These are phyloP conservation scores for Irpex sp. DNA, from an alignment of 1,284 basidiomycete species.

Conservation along the genomic window DNA sequence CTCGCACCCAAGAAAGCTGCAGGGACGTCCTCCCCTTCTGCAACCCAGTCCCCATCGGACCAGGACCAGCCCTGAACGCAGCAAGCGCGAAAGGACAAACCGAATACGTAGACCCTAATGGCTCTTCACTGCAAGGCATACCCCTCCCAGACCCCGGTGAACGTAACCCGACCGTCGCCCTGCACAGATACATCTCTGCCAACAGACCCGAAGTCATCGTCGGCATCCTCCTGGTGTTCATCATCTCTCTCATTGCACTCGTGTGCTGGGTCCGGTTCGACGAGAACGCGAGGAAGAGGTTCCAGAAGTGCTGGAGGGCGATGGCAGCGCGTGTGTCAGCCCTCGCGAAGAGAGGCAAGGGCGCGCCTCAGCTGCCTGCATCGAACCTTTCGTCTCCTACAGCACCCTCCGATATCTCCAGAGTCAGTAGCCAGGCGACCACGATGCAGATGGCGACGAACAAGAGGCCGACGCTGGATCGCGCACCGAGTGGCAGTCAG, in stretches of 20 bases:
- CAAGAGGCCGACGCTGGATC: not conserved
- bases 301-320: constrained; percentile 8
- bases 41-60: constrained; percentile 11
- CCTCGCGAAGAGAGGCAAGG: not conserved
- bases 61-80: constrained; percentile 15
- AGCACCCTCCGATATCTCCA: not conserved
- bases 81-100: constrained; percentile 18
- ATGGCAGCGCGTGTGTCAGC: not conserved
- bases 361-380: not conserved
- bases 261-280: constrained; percentile 28
- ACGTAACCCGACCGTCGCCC: constrained; percentile 10
- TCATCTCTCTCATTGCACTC: constrained; percentile 24
- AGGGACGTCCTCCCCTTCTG: constrained; percentile 5
- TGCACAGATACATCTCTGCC: constrained; percentile 7
- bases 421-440: not conserved
- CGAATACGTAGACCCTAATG: not conserved
- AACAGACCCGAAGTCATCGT: constrained; percentile 21
- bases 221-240: constrained; percentile 28
- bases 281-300: constrained; percentile 20
- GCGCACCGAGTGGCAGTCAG: constrained; percentile 3
- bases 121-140: not conserved
- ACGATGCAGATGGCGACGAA: not conserved
- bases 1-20: constrained; percentile 6
- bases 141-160: not conserved
- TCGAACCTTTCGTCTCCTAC: not conserved